phyloP scores from a whole-genome alignment of 306 rosid genomes.

The Styphnolobium japonicum region DNA sequence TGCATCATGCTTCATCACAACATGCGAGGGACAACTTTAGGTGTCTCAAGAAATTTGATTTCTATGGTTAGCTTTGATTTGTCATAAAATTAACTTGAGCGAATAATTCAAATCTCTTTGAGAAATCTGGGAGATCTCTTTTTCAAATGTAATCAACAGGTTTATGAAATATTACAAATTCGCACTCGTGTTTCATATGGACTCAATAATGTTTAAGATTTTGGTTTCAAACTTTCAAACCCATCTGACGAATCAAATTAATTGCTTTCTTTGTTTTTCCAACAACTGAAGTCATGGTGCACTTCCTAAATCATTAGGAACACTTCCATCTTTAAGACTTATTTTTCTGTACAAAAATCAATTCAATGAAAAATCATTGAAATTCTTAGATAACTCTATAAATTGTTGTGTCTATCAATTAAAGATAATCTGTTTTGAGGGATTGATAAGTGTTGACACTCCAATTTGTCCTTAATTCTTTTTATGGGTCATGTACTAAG shows the following conservation, averaged over 20 bases:
- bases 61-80: background rate
- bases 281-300: background rate
- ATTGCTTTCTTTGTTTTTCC: no score
- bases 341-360: background rate
- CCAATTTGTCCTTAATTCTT: no score
- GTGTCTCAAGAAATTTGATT: background rate
- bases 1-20: no score
- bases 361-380: background rate
- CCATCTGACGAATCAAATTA: background rate
- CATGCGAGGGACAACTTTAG: no score
- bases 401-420: background rate
- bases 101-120: background rate
- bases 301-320: background rate
- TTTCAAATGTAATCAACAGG: background rate
- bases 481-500: no score
- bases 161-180: background rate
- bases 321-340: background rate
- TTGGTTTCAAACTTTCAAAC: background rate
- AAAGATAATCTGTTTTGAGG: background rate
- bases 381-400: background rate
- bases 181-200: background rate
- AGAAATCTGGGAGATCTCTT: background rate
- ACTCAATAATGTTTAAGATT: background rate
- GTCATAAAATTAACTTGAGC: background rate
- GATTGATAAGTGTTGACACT: background rate